Base-by-base conservation (phyloP, 2,329 filamentous ascomycete species). In the Hypoxylon sp. region DNA sequence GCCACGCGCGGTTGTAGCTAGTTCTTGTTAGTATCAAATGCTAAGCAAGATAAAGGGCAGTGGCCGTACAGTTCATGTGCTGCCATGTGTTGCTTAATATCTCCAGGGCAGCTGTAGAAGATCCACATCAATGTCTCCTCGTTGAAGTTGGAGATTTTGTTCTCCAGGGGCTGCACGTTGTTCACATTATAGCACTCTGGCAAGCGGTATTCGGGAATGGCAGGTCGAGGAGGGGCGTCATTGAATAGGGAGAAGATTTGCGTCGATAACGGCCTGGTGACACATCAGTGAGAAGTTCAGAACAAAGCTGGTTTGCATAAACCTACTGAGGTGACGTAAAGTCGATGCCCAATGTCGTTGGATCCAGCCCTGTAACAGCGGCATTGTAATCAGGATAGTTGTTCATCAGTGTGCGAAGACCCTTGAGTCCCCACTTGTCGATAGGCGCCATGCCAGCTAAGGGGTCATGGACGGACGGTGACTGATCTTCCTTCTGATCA, bases 61-160 rank as follows among this genome's bases (percentile, higher is more conserved):
- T 46, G 2, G 32, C 70, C 86, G 78, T 78, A 90, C 87, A 91
- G 79, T 74, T 90, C 87, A 40, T 83, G 79, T 0, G 88, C 88
- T 2, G 88, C 88, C 78, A 89, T 79, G 49, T 88, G 84, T 73
- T 91, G 88, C 75, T 89, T 87, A 33, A 85, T 73, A 71, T 90
- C 88, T 45, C 84, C 81, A 6, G 88, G 86, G 64, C 86, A 89
- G 76, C 85, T 89, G 76, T 91, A 90, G 73, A 91, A 91, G 68
- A 91, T 90, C 83, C 86, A 89, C 76, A 91, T 87, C 49, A 91
- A 78, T 0, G 88, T 89, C 76, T 91, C 88, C 67, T 91, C 88
- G 69, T 89, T 90, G 77, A 91, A 90, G 67, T 84, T 89, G 40
- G 81, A 81, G 50, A 90, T 88, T 76, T 90, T 90, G 70, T 83